Evolutionary conservation across 768 basidiomycete species (phyloP).

Genomic region (Neoboletus brunneissimus): DNA sequence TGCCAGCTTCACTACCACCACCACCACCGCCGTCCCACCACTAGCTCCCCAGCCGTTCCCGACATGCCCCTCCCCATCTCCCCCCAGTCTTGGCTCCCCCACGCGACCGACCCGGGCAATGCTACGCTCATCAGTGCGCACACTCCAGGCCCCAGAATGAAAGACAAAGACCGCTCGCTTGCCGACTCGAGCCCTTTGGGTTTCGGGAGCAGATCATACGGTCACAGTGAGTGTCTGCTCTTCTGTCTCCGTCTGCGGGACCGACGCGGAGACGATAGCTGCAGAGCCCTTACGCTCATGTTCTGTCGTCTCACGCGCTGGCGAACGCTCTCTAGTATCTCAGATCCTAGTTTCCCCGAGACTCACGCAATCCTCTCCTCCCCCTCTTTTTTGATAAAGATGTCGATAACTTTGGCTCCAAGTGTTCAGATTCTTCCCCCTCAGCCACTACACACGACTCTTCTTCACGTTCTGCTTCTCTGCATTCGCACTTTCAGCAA

Average conservation of each 20-base stretch:
- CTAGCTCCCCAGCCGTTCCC: not conserved
- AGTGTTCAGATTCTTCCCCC: conserved; percentile 14
- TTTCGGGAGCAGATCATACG: conserved; percentile 5
- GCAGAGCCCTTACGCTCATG: not conserved
- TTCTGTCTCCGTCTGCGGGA: conserved; percentile 3
- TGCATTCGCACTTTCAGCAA: conserved; percentile 4
- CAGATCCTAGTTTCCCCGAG: not conserved
- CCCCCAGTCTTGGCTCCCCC: conserved; percentile 20
- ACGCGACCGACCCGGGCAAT: not conserved
- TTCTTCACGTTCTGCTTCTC: conserved; percentile 5
- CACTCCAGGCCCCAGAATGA: conserved; percentile 1
- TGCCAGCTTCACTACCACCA: conserved; percentile 13
- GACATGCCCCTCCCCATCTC: conserved; percentile 19
- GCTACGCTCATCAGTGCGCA: not conserved
- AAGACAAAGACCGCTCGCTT: conserved; percentile 18
- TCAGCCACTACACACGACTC: conserved; percentile 12
- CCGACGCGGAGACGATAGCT: not conserved
- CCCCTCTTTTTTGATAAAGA: conserved; percentile 9
- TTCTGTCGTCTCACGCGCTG: conserved; percentile 2
- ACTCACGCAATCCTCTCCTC: conserved; percentile 8
- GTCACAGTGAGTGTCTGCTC: conserved; percentile 14
- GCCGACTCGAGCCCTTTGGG: conserved; percentile 7
- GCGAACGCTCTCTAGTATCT: not conserved
- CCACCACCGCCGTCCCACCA: not conserved
- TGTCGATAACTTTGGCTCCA: conserved; percentile 13